Base-by-base conservation (phyloP, 495 filamentous ascomycete species). In the Cercophora samala region DNA sequence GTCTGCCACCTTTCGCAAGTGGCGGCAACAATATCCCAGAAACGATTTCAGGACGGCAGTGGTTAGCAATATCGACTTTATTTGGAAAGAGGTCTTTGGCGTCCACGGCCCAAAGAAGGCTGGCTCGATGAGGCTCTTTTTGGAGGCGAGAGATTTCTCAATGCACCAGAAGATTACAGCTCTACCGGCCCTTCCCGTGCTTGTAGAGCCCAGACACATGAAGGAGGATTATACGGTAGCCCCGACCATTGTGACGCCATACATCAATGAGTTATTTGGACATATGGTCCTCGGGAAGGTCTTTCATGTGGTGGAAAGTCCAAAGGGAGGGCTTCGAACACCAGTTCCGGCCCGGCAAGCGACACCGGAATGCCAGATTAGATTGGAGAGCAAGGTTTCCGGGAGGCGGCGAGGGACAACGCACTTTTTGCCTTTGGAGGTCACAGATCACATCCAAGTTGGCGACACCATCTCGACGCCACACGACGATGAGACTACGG, bases 171-270 rank as follows among this genome's bases (percentile, higher is more conserved):
- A 56, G 5, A 65, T 79, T 11, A 53, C 37, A 9, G 42, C 67
- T 5, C 74, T 76, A 18, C 19, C 46, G 22, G 25, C 29, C 17
- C 32, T 55, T 13, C 55, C 60, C 1, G 42, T 42, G 18, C 26
- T 68, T 15, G 26, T 42, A 13, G 53, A 60, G 37, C 0, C 5
- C 26, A 29, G 26, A 8, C 66, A 63, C 1, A 51, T 60, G 11
- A n/a, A 68, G 19, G 11, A 62, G 3, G 64, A 53, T 19, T 46
- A 63, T 0, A 72, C 72, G 46, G 93, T 91, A 19, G 42, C 65
- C 0, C 73, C 73, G 42, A 93, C 91, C 0, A 79, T 89, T 6
- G 88, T 91, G 4, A 92, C 91, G 0, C 86, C 88, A 0, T 90
- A 86, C 63, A 83, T 89, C 4, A 83, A 87, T 64, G 72, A 86